Evolutionary conservation across 192 early-diverging fungal genomes (phyloP).

Genomic region (Gamsiella multidivaricata): DNA sequence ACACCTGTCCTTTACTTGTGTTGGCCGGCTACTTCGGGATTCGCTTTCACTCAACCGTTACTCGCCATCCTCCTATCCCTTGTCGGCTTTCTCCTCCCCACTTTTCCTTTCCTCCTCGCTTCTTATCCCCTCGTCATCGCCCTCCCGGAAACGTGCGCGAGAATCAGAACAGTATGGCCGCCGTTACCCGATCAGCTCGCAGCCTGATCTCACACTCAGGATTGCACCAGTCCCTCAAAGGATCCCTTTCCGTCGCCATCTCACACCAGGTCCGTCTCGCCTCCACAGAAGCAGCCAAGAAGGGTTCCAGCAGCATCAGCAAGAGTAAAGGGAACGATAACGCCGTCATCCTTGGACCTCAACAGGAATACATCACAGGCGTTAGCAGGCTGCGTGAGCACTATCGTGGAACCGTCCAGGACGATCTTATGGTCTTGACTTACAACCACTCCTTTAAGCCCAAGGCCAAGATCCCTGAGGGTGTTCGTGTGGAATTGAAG

Average conservation of each 20-base stretch:
- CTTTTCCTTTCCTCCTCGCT: too few species aligned
- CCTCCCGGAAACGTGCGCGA: too few species aligned
- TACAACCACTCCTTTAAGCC: constrained; percentile 61
- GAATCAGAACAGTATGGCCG: constrained; percentile 14
- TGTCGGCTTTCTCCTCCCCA: too few species aligned
- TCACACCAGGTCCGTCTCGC: constrained; percentile 33
- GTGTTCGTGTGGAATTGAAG: constrained; percentile 47
- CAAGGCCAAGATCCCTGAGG: constrained; percentile 50
- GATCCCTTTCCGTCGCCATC: constrained; percentile 2
- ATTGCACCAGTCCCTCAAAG: neutral
- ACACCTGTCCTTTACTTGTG: too few species aligned
- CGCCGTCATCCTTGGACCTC: constrained; percentile 4
- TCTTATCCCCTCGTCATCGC: too few species aligned
- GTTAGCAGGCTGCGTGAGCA: constrained; percentile 60
- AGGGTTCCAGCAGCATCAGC: constrained; percentile 4
- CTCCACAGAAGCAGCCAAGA: constrained; percentile 23
- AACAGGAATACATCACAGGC: constrained; percentile 34
- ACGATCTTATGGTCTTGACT: constrained; percentile 65
- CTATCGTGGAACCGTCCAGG: constrained; percentile 58
- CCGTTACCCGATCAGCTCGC: constrained; percentile 9
- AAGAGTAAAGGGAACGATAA: constrained; percentile 2
- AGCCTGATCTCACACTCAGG: neutral
- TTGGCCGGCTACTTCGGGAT: too few species aligned
- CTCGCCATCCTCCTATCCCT: too few species aligned
- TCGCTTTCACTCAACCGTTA: too few species aligned